Evolutionary conservation across 768 basidiomycete species (phyloP).

Genomic region (Pulveroboletus sp.): DNA sequence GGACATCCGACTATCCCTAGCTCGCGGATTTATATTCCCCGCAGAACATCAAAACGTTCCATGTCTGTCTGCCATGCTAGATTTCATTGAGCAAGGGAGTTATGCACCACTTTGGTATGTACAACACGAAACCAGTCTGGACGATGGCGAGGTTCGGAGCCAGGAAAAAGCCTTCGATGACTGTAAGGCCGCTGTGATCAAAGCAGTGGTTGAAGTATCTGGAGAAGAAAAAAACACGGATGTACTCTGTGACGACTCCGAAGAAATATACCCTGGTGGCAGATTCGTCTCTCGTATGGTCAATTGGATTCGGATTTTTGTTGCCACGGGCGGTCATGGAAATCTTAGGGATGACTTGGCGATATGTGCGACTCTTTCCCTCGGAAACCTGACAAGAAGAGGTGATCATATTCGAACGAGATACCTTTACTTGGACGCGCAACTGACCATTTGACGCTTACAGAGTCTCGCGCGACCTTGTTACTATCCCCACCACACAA

Average conservation of each 20-base stretch:
- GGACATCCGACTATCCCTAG: slow-evolving; percentile 67
- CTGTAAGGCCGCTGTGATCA: slow-evolving; percentile 83
- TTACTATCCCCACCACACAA: slow-evolving; percentile 63
- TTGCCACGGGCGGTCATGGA: slow-evolving; percentile 31
- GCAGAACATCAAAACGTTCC: slow-evolving; percentile 51
- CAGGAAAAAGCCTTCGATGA: slow-evolving; percentile 72
- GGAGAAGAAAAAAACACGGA: slow-evolving; percentile 78
- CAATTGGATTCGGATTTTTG: slow-evolving; percentile 64
- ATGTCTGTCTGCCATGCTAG: slow-evolving; percentile 59
- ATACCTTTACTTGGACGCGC: neutral
- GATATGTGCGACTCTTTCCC: slow-evolving; percentile 75
- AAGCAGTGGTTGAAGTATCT: slow-evolving; percentile 79
- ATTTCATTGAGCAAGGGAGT: slow-evolving; percentile 69
- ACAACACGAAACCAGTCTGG: slow-evolving; percentile 29
- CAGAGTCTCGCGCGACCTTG: slow-evolving; percentile 56
- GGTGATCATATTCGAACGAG: slow-evolving; percentile 39
- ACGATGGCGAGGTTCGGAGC: slow-evolving; percentile 45
- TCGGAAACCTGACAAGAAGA: slow-evolving; percentile 77
- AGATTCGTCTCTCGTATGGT: slow-evolving; percentile 70
- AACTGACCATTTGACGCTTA: slow-evolving; percentile 4
- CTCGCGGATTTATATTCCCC: slow-evolving; percentile 57
- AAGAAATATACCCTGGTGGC: slow-evolving; percentile 56
- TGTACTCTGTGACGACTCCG: slow-evolving; percentile 68
- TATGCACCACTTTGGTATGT: slow-evolving; percentile 64
- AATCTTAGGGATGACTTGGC: slow-evolving; percentile 64